Base-by-base conservation (phyloP, 257 asterid genomes). In the Solanum infundibuliforme region DNA sequence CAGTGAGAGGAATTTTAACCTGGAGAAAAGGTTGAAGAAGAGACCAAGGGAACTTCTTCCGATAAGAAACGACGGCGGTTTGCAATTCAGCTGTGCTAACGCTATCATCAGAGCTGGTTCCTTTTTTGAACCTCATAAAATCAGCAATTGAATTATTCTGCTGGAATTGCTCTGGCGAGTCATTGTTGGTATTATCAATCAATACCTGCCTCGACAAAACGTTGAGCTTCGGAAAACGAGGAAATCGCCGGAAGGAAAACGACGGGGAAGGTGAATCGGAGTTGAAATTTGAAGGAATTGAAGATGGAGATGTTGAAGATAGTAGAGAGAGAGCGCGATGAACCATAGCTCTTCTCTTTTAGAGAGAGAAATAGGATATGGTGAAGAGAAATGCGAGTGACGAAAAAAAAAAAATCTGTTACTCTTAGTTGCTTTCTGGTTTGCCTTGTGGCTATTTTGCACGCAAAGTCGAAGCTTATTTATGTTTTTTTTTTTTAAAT, bases 1-100 rank as follows among this genome's bases (percentile, higher is more conserved):
- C 8, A 41, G 84, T 39, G 34, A 25, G 84, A 12, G 58, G 27
- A 38, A 20, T 38, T 39, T 76, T 86, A 36, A 97, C 99, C 94
- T 92, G 94, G 83, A 95, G 93, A 92, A 97, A 96, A 35, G 99
- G 98, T 71, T 92, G 96, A 85, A 96, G 93, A 87, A 97, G 87
- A 88, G 96, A 95, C 99, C 98, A 97, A 29, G 99, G 99, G 84
- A 95, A 96, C 94, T 92, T 95, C 91, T 97, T 97, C 86, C 98
- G 93, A 75, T 95, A 97, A 83, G 90, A 84, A 43, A 97, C 98
- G 9, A 97, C 93, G 52, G 99, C 98, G 12, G 99, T 97, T 89
- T 97, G 99, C 93, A 97, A 89, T 91, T 95, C 96, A 83, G 98
- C 92, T 68, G 91, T 89, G 52, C 52, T 77, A 35, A 41, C 89